Evolutionary conservation across 495 filamentous ascomycete species (phyloP), one percentile per base, ranked within the genome.

Genomic region (Penicillium desertorum): DNA sequence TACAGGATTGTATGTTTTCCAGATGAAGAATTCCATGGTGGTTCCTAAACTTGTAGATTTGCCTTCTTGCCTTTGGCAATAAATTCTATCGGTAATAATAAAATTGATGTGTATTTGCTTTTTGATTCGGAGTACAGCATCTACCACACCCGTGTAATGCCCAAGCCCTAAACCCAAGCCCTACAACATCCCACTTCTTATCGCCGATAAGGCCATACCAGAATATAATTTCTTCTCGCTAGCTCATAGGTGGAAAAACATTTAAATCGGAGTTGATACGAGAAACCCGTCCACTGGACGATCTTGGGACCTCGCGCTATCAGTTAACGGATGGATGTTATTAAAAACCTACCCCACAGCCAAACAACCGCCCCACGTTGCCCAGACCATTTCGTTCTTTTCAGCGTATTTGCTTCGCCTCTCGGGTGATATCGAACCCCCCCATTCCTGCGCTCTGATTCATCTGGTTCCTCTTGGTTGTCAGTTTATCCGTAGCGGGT

Each of bases 181-280:
- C 59, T 58, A 58, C 11, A 39, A 12, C 44, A 46, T 29, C 44
- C 43, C 43, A 32, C 34, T 16, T 22, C 47, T 56, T 54, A 63
- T 58, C 36, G 17, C 22, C 43, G 53, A 57, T 54, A 61, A 62
- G 48, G 30, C 20, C 41, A 11, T 11, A 25, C 45, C 51, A 29
- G 52, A 27, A 45, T 51, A n/a, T 8, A 22, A 20, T 61, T 54
- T 56, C 41, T 45, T 19, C 25, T 32, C 12, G 10, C 3, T 4
- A 12, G 16, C 9, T 44, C 29, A 54, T 54, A 45, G 51, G 51
- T 54, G 51, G 51, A 45, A 54, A 45, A 63, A 61, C 37, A 39
- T 9, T 27, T 20, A 12, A 29, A 16, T 65, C 53, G 59, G 53
- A 57, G 52, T 49, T 53, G 54, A 60, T 64, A 62, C 64, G 56